Conservation (phyloP, 768 basidiomycete species). For the Asterophora parasitica region DNA sequence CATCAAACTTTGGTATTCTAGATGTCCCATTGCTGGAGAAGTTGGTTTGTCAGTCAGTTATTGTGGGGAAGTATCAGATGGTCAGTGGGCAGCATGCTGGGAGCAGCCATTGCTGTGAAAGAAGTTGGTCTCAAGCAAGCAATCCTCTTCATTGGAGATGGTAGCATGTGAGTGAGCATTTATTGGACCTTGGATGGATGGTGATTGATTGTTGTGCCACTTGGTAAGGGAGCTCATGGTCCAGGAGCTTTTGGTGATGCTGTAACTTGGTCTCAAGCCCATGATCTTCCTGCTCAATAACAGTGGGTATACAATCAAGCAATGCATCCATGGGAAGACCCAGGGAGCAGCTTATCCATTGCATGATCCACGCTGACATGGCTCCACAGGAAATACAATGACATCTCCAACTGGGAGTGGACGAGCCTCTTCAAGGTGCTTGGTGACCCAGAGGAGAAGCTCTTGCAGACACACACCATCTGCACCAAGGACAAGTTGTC, state of each 20-base stretch:
- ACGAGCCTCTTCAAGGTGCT: slow-evolving; percentile 54
- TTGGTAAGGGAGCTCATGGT: slow-evolving; percentile 61
- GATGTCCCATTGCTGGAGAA: slow-evolving; percentile 76
- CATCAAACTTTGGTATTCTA: slow-evolving; percentile 80
- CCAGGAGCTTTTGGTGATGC: slow-evolving; percentile 84
- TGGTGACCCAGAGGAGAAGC: slow-evolving; percentile 45
- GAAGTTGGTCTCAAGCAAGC: slow-evolving; percentile 61
- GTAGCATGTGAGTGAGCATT: slow-evolving; percentile 56
- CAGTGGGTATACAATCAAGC: slow-evolving; percentile 87
- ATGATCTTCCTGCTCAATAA: slow-evolving; percentile 85
- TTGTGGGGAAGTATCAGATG: slow-evolving; percentile 94
- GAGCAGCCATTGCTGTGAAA: slow-evolving; percentile 74
- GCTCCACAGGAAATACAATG: slow-evolving; percentile 68
- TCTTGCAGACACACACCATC: slow-evolving; percentile 61
- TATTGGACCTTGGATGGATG: background rate
- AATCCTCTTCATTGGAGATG: slow-evolving; percentile 84
- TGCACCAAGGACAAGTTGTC: slow-evolving; percentile 63
- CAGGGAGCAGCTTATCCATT: slow-evolving; percentile 26
- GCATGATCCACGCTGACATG: background rate
- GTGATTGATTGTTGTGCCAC: background rate
- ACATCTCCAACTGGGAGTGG: slow-evolving; percentile 81
- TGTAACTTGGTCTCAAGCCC: slow-evolving; percentile 65
- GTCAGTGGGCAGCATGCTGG: slow-evolving; percentile 74
- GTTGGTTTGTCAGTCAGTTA: slow-evolving; percentile 65
- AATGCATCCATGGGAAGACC: slow-evolving; percentile 63